phyloP scores from a whole-genome alignment of 2,329 filamentous ascomycete species.

The Paecilomyces niveus region DNA sequence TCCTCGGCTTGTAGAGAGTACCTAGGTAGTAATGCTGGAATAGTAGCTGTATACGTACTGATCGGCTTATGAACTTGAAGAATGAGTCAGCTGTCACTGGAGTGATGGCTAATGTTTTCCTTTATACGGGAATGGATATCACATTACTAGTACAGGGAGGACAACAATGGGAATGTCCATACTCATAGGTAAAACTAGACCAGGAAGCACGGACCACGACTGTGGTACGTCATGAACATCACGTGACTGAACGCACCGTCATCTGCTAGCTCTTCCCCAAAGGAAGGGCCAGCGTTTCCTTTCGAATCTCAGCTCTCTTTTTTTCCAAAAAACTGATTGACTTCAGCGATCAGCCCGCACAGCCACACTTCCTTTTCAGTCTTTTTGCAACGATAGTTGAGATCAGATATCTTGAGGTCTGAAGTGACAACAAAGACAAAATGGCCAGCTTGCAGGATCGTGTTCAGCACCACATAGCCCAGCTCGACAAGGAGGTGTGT shows the following conservation, averaged over 20 bases:
- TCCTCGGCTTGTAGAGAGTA: too few species aligned
- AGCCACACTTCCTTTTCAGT: background rate
- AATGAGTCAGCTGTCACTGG: too few species aligned
- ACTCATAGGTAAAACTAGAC: background rate
- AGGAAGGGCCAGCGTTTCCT: conserved; percentile 12
- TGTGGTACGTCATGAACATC: conserved; percentile 12
- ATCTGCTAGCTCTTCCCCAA: conserved; percentile 3
- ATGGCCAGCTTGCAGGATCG: conserved; percentile 52
- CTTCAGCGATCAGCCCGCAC: background rate
- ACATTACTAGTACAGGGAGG: too few species aligned
- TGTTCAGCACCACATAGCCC: conserved; percentile 57
- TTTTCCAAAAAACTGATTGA: background rate
- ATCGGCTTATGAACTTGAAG: too few species aligned
- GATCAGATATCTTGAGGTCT: background rate
- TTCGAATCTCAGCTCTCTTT: conserved; percentile 9
- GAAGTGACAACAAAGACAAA: conserved; percentile 7
- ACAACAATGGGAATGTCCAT: too few species aligned
- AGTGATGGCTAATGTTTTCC: too few species aligned
- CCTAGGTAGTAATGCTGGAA: too few species aligned
- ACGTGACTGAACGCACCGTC: conserved; percentile 14
- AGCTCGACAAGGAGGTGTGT: conserved; percentile 62
- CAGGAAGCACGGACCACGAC: background rate
- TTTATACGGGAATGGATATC: too few species aligned
- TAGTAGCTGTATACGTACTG: too few species aligned
- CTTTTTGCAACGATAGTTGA: background rate